Conservation (phyloP, 2,329 filamentous ascomycete species). For the Fusarium foetens region DNA sequence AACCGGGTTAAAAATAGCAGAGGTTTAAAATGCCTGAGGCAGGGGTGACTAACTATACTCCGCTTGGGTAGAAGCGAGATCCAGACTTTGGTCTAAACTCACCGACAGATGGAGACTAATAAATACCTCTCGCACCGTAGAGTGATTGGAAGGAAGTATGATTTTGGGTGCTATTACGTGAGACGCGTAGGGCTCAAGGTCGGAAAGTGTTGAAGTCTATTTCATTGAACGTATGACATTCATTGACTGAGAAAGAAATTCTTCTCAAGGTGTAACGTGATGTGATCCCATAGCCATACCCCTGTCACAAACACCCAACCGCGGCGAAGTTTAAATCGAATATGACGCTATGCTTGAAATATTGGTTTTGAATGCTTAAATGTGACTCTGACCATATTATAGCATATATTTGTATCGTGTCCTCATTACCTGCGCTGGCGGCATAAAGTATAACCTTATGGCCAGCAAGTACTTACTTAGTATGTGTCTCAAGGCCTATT, state of each 20-base stretch:
- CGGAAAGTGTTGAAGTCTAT: not conserved
- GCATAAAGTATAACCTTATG: not conserved
- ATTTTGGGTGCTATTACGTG: not conserved
- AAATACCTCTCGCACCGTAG: not conserved
- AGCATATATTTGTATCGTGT: fast-evolving
- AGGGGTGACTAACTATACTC: not conserved
- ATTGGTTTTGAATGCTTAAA: not conserved
- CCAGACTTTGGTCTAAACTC: not conserved
- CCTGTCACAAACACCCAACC: not conserved
- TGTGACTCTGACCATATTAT: not conserved
- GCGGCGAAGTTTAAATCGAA: not conserved
- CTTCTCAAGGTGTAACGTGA: not conserved
- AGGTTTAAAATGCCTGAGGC: not conserved
- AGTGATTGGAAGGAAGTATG: not conserved
- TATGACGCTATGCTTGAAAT: not conserved
- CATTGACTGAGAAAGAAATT: not conserved
- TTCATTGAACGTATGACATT: fast-evolving
- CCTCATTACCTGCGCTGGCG: not conserved
- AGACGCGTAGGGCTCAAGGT: not conserved
- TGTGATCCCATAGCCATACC: not conserved
- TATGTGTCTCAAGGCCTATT: not conserved
- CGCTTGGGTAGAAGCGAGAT: not conserved
- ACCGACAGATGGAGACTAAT: not conserved
- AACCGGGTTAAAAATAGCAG: not conserved
- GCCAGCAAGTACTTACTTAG: not conserved